phyloP scores from a whole-genome alignment of 2,329 filamentous ascomycete genomes.

The Apiospora rasikravindrae region DNA sequence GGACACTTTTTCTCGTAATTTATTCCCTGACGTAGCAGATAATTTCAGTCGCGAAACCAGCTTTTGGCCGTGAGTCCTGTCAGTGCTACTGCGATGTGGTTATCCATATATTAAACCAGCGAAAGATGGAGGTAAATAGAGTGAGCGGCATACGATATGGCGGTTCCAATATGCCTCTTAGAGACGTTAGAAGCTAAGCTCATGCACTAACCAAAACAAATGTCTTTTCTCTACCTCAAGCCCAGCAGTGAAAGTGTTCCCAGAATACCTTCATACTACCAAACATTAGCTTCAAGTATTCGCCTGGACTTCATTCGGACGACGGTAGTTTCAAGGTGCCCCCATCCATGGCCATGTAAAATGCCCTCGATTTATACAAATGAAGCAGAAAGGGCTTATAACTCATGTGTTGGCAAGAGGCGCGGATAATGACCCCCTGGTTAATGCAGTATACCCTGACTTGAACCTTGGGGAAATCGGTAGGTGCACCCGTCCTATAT shows the following conservation, averaged over 20 bases:
- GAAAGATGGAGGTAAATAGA: background rate
- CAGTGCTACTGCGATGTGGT: background rate
- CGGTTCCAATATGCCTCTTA: background rate
- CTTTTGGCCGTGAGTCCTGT: background rate
- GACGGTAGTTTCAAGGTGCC: background rate
- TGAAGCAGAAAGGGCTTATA: background rate
- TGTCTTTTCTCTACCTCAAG: background rate
- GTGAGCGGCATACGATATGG: background rate
- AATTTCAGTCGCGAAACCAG: no score
- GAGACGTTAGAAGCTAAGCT: no score
- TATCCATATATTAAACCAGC: background rate
- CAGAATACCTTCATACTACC: background rate
- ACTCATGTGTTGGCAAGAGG: no score
- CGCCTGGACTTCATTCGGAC: background rate
- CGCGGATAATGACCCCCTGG: no score
- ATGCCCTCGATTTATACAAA: background rate
- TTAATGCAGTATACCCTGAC: no score
- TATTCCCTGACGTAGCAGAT: background rate
- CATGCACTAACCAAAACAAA: background rate
- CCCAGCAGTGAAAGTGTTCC: background rate
- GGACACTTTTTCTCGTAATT: background rate
- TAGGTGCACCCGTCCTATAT: background rate
- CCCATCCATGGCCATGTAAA: background rate
- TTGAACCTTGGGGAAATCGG: no score
- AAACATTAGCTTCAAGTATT: background rate